These are phyloP conservation scores for Sicyos baderoa DNA, from an alignment of 306 rosid species.

Conservation along the genomic window DNA sequence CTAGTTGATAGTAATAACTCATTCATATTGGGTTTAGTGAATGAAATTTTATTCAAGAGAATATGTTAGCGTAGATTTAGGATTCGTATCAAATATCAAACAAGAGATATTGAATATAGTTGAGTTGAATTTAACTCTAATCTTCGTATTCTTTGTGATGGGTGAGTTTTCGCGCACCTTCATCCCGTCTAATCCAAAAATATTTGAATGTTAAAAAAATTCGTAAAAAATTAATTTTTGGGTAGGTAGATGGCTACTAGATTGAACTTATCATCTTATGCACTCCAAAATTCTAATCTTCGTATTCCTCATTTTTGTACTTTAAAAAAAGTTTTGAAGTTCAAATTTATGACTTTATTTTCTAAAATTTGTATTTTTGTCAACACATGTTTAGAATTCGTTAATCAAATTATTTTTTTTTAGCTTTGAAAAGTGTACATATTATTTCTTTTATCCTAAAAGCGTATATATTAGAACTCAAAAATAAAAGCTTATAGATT, in stretches of 20 bases:
- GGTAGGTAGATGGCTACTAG: too few relatives aligned
- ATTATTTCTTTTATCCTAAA: background rate
- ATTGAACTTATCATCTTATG: too few relatives aligned
- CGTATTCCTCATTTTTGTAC: too few relatives aligned
- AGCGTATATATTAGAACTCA: too few relatives aligned
- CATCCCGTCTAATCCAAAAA: too few relatives aligned
- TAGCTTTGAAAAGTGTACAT: background rate
- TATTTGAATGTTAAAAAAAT: too few relatives aligned
- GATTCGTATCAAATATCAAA: background rate
- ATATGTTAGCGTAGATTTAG: background rate
- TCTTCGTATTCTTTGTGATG: too few relatives aligned
- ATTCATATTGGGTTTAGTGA: background rate
- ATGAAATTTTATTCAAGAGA: background rate
- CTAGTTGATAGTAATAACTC: background rate
- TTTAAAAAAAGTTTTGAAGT: background rate
- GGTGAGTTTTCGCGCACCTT: too few relatives aligned
- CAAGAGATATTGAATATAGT: background rate
- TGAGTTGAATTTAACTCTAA: too few relatives aligned
- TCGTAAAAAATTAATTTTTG: too few relatives aligned
- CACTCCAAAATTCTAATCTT: too few relatives aligned
- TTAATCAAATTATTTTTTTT: background rate
- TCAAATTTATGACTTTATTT: background rate
- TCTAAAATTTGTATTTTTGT: background rate
- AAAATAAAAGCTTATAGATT: background rate
- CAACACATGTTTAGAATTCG: background rate